Evolutionary conservation across 495 filamentous ascomycete species (phyloP), one percentile per base, ranked within the genome.

Genomic region (Penicillium fimorum): DNA sequence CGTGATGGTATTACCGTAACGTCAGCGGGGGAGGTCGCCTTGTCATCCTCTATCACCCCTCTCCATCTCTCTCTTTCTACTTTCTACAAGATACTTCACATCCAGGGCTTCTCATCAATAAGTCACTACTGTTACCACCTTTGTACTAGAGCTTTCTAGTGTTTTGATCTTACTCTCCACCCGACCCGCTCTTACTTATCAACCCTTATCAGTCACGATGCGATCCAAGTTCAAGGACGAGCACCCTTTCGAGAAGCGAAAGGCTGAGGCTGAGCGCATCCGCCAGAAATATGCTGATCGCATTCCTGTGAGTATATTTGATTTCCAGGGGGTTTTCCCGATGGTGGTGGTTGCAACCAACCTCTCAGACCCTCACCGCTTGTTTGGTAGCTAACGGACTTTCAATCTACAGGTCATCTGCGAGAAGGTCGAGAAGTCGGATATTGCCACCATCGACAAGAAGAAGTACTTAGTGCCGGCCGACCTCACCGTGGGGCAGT

Each of bases 391-490:
- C 71, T 74, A 65, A 74, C 64, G 40, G 44, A 27, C 45, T 18
- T 30, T 44, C 55, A 20, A 43, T 55, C 40, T 42, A 66, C 66
- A 97, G 92, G 93, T 97, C 47, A 99, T 99, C 76, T 99, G 94
- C 81, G 94, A 97, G 75, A 99, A 99, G 76, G 94, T 97, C 63
- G 94, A 99, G 78, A 97, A 97, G 76, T 92, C 87, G 43, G 94
- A 99, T 71, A 99, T 99, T 66, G 94, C 94, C 40, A 99, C 95
- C 56, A 99, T 99, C 83, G 94, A 99, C 81, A 99, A 99, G 87
- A 99, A 99, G 86, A 99, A 99, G 80, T 99, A 99, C 69, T 85
- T 99, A 8, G 94, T 99, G 17, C 94, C 94, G 1, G 91, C 94
- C 56, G 94, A 99, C 70, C 86, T 99, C 62, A 99, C 95, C 53